Percentiles rank a stretch among this genome's conserved stretches.
Conservation (phyloP, 2,329 filamentous ascomycete genomes). For the Tolypocladium tundrense region DNA sequence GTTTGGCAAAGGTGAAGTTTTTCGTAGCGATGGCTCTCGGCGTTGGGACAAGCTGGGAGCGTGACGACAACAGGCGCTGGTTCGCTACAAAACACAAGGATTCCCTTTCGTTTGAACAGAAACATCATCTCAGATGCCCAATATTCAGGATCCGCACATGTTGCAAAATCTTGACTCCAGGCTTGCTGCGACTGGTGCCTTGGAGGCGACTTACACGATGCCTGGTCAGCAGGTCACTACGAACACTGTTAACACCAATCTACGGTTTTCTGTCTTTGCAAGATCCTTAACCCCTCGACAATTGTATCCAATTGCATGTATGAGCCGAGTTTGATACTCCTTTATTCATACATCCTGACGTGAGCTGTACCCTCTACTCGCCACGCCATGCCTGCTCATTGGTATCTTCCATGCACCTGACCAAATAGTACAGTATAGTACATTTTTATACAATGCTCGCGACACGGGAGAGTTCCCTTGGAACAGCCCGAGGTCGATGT, state of each 20-base stretch:
- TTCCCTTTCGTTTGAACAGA: not conserved
- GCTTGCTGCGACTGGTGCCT: not conserved
- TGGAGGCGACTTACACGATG: not conserved
- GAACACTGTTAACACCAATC: too few relatives aligned
- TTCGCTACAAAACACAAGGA: not conserved
- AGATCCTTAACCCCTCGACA: not conserved
- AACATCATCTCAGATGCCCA: not conserved
- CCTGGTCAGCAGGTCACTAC: not conserved
- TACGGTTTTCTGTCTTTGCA: not conserved
- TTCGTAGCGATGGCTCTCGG: slow-evolving; percentile 6
- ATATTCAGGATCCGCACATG: too few relatives aligned
- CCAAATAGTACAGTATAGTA: not conserved
- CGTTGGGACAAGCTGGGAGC: not conserved
- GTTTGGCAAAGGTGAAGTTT: slow-evolving; percentile 12
- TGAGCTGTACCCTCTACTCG: not conserved
- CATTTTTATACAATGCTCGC: not conserved
- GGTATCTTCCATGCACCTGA: not conserved
- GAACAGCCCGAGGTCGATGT: not conserved
- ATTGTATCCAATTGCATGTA: too few relatives aligned
- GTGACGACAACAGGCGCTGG: not conserved
- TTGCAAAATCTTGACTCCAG: not conserved
- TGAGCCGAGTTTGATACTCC: not conserved
- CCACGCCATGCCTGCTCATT: not conserved
- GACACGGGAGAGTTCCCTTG: not conserved
- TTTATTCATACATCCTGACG: not conserved